Percentiles rank a stretch among this genome's conserved stretches.
Conservation (phyloP, 495 filamentous ascomycete species). For the Evernia prunastri region DNA sequence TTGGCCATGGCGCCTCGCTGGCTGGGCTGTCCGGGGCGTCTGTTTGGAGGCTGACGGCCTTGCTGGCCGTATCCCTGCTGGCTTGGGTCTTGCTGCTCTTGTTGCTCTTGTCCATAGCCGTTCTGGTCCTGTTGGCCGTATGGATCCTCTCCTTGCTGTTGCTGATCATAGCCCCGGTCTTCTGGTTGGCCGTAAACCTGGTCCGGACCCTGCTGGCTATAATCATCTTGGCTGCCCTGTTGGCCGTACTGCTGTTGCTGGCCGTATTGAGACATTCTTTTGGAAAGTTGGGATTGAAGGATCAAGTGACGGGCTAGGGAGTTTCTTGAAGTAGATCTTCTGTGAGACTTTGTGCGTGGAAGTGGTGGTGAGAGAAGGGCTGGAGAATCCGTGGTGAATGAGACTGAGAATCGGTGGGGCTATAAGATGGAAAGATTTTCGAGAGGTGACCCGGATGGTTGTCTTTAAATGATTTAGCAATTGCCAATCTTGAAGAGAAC, state of each 20-base stretch:
- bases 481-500: background rate
- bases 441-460: background rate
- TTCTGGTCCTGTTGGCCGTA: slow-evolving; percentile 14
- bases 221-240: background rate
- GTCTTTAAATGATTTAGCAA: slow-evolving; percentile 7
- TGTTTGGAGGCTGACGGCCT: background rate
- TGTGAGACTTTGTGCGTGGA: slow-evolving; percentile 11
- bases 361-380: slow-evolving; percentile 12
- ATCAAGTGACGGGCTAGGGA: slow-evolving; percentile 18
- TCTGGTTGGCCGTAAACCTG: slow-evolving; percentile 2
- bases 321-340: slow-evolving; percentile 20
- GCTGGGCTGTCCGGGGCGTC: slow-evolving; percentile 2
- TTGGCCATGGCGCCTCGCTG: slow-evolving; percentile 8
- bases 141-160: slow-evolving; percentile 11
- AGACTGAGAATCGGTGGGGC: background rate
- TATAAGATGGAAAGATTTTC: background rate
- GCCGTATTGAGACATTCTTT: slow-evolving; percentile 25
- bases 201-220: background rate
- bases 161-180: background rate
- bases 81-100: background rate
- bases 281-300: slow-evolving; percentile 20
- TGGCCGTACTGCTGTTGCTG: slow-evolving; percentile 14
- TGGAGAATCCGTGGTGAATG: slow-evolving; percentile 19
- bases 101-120: slow-evolving; percentile 11
- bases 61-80: background rate